Evolutionary conservation across 352 stramenopile species (phyloP), one percentile per base, ranked within the genome.

Genomic region (Lagenidium sp.): DNA sequence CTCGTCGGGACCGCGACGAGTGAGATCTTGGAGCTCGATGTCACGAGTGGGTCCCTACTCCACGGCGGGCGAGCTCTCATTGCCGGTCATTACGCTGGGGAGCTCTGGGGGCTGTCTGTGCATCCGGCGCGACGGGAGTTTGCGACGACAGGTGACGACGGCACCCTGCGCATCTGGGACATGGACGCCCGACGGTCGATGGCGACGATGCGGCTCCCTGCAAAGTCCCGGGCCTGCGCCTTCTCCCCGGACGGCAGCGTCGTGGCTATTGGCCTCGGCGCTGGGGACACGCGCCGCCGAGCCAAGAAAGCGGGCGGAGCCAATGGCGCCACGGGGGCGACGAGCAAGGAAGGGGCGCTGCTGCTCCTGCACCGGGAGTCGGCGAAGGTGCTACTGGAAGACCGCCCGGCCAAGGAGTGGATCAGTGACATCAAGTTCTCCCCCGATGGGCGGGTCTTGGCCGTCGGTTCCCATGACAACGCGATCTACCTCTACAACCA

Each of bases 231-330:
- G 13, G 74, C 87, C 0, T 93, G 82, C 36, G 71, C 80, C 11
- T 96, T 91, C 40, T 96, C 84, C 4, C 78, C 82, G 0, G 84
- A 97, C 47, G 87, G 77, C 1, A 52, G 63, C n/a, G 51, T 94
- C 16, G 29, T 98, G 15, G 89, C 77, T 0, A 68, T 98, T 13
- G 93, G 70, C 1, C 73, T 76, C 45, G 78, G 76, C 7, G 75
- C 75, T 4, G 76, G 82, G 34, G 82, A 82, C 38, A 57, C 60
- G 11, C 45, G 70, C 16, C 57, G 76, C 6, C 70, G 69, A 53
- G 68, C 54, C 43, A 38, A 26, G 1, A 49, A 61, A 8, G 18
- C 65, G 48, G n/a, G n/a, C n/a, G n/a, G n/a, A n/a, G n/a, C n/a
- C n/a, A n/a, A n/a, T n/a, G n/a, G n/a, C n/a, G n/a, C n/a, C n/a